Conservation (phyloP, 176 grass and related monocot genomes). For the Otatea glauca region DNA sequence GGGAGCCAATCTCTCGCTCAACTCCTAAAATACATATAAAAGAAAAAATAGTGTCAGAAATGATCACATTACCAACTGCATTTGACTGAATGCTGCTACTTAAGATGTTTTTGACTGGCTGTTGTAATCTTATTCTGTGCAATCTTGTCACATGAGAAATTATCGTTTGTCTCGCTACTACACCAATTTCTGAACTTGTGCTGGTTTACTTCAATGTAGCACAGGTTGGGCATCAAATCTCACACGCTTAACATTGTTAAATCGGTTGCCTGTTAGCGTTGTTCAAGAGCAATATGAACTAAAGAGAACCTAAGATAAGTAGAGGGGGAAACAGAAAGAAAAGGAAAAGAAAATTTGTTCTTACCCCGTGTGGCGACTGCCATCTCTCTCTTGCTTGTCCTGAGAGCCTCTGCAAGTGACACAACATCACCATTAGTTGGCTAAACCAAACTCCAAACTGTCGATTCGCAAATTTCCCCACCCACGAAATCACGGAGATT, state of each 20-base stretch:
- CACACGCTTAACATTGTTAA: conserved; percentile 5
- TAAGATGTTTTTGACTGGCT: background rate
- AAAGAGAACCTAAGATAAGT: background rate
- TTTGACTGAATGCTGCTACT: background rate
- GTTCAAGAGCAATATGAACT: conserved; percentile 10
- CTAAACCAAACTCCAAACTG: background rate
- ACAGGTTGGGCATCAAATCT: conserved; percentile 11
- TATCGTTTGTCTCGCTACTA: background rate
- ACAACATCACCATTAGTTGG: conserved; percentile 7
- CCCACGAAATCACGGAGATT: background rate
- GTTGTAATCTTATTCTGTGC: background rate
- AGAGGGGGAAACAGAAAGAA: background rate
- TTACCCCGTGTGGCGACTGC: conserved; percentile 79
- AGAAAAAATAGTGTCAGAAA: conserved; percentile 28
- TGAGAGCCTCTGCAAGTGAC: conserved; percentile 70
- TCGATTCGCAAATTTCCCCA: background rate
- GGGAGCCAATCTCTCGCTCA: conserved; percentile 90
- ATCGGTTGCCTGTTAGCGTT: background rate
- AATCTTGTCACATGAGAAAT: background rate
- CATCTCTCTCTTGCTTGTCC: conserved; percentile 98
- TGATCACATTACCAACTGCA: conserved; percentile 16
- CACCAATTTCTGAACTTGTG: conserved; percentile 6
- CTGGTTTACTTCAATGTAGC: conserved; percentile 11
- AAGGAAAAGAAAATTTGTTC: conserved; percentile 11
- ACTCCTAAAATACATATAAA: conserved; percentile 61